Base-by-base conservation (phyloP, 345 rosid species). In the Carallia pectinifolia region DNA sequence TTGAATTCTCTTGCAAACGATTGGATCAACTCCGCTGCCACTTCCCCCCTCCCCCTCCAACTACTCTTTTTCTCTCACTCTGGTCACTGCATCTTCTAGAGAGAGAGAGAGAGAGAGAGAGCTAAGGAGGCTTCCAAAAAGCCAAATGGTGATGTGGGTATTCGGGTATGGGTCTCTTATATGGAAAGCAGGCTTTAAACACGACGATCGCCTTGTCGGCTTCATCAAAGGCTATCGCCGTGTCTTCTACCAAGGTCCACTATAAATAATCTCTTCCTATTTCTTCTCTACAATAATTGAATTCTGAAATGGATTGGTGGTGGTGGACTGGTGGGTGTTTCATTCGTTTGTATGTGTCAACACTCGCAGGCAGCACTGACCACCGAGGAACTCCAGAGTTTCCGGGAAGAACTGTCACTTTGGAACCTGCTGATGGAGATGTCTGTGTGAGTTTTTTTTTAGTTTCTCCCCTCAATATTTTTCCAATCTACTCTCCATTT, bases 151-250 rank as follows among this genome's bases (percentile, higher is more conserved):
- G 89, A 88, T 87, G 87, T 91, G 97, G 96, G 93, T 87, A 36
- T 93, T 93, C 70, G 98, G 97, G 61, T 93, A 90, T 64, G 94
- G 97, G 34, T 89, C 96, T 78, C 75, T 90, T 6, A 89, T 87
- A 23, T 93, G 98, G 97, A 89, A 93, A 80, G 81, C 96, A 6
- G 98, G 96, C 47, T 89, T 91, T 59, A 77, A 78, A 47, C 83
- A 76, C 58, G 97, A 89, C 70, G 90, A 86, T 65, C 86, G 94
- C 64, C 74, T 91, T 54, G 85, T 86, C 40, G 98, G 97, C 64
- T 91, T 78, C 89, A 87, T 91, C 83, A 89, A 79, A 71, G 88
- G 82, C 72, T 87, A 90, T 78, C 90, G 96, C 71, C 94, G 94
- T 18, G 94, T 91, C 40, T 91, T 91, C 74, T 77, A 87, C 77